These are phyloP conservation scores for Penicillium sp. DNA, from an alignment of 2,329 filamentous ascomycete genomes.

Conservation along the genomic window DNA sequence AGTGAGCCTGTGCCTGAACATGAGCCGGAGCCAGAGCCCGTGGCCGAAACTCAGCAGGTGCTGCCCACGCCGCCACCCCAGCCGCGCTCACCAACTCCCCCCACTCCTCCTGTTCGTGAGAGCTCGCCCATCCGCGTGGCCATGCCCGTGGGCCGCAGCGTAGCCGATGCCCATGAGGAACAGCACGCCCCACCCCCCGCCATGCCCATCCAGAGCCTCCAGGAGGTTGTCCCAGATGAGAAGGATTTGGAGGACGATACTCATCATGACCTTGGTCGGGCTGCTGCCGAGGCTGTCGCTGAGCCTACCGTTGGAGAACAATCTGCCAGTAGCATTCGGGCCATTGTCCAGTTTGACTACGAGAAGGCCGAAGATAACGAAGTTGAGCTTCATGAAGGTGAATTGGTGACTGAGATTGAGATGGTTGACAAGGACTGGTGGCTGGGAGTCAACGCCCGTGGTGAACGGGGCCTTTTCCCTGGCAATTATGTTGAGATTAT, in stretches of 20 bases:
- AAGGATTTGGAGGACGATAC: constrained; percentile 64
- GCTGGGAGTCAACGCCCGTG: constrained; percentile 85
- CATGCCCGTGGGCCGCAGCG: constrained; percentile 73
- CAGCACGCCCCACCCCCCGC: constrained; percentile 41
- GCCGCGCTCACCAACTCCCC: constrained; percentile 53
- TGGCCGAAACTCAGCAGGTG: constrained; percentile 35
- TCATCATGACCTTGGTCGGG: constrained; percentile 63
- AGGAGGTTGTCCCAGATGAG: constrained; percentile 63
- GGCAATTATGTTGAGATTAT: constrained; percentile 95
- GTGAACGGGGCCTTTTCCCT: constrained; percentile 89
- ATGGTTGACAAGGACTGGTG: constrained; percentile 99
- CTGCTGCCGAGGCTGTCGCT: constrained; percentile 59
- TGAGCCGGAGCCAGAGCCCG: constrained; percentile 50
- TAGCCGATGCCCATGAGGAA: constrained; percentile 47
- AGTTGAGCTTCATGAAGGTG: constrained; percentile 84
- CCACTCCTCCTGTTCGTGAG: constrained; percentile 53
- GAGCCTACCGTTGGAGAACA: constrained; percentile 55
- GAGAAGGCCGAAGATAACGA: constrained; percentile 98
- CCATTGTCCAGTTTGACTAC: constrained; percentile 89
- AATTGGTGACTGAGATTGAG: constrained; percentile 86
- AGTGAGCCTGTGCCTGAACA: constrained; percentile 45
- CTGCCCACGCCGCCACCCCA: constrained; percentile 45
- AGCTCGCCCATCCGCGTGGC: constrained; percentile 81
- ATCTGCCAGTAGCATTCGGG: constrained; percentile 62
- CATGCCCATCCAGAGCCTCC: constrained; percentile 66